Percentiles rank a stretch among this genome's conserved stretches.
Conservation (phyloP, 148 eudicot genomes). For the Agrostemma githago region DNA sequence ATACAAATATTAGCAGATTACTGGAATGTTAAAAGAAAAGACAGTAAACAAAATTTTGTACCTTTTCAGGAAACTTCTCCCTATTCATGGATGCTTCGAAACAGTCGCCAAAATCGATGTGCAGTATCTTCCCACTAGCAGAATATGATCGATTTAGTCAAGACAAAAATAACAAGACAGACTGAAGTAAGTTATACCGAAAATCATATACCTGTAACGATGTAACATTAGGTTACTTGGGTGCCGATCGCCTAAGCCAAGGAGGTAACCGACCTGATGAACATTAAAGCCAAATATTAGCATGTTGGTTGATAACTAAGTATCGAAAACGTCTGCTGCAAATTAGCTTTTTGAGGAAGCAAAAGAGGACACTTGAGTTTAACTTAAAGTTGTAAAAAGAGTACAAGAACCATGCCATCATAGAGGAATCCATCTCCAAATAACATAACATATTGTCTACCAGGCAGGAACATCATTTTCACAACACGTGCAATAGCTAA, state of each 20-base stretch:
- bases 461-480: no score
- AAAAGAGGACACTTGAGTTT: not conserved
- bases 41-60: slow-evolving; percentile 14
- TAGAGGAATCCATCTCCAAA: no score
- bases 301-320: not conserved
- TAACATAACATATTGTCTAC: no score
- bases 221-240: slow-evolving; percentile 98
- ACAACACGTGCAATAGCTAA: no score
- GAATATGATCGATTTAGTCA: slow-evolving; percentile 6
- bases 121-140: slow-evolving; percentile 91
- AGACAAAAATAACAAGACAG: not conserved
- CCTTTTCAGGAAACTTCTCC: slow-evolving; percentile 98
- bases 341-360: not conserved
- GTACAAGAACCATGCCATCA: not conserved
- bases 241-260: slow-evolving; percentile 99
- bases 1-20: not conserved
- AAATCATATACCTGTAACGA: slow-evolving; percentile 73
- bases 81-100: slow-evolving; percentile 99
- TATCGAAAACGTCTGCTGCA: not conserved
- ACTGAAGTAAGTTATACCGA: not conserved
- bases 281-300: slow-evolving; percentile 17
- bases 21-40: not conserved
- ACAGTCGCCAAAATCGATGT: slow-evolving; percentile 99
- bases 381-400: not conserved
- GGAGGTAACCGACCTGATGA: slow-evolving; percentile 93